Evolutionary conservation across 2,329 filamentous ascomycete species (phyloP).

Genomic region (Amauroascus verrucosus): DNA sequence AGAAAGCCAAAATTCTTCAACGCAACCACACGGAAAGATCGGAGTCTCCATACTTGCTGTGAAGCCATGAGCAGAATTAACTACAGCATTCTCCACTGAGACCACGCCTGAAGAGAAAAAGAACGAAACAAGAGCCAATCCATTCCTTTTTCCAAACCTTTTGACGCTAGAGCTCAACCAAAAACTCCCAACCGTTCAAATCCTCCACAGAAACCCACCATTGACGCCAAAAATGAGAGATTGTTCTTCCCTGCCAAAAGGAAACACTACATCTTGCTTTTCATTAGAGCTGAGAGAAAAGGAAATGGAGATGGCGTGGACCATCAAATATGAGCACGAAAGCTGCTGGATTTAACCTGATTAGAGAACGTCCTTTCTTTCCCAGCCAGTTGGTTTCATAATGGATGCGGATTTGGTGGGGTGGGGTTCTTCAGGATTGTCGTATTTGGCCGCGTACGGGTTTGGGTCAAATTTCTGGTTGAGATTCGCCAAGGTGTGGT

Average conservation of each 20-base stretch:
- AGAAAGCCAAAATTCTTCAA: too few species aligned
- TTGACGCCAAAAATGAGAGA: background rate
- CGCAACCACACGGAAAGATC: too few species aligned
- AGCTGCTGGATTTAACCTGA: background rate
- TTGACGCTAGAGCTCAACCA: background rate
- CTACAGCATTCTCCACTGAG: background rate
- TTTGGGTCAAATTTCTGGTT: conserved; percentile 81
- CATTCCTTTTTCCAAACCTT: background rate
- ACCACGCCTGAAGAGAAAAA: background rate
- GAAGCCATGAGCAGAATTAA: background rate
- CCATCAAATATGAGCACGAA: background rate
- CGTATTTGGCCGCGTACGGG: conserved; percentile 78
- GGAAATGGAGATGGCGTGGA: background rate
- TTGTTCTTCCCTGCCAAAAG: background rate
- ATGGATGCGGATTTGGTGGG: conserved; percentile 58
- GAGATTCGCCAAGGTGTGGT: conserved; percentile 86
- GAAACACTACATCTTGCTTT: background rate
- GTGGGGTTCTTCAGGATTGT: conserved; percentile 55
- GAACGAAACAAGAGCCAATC: background rate
- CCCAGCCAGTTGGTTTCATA: conserved; percentile 64
- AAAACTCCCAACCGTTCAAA: background rate
- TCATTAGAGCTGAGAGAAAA: background rate
- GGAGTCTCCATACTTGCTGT: too few species aligned
- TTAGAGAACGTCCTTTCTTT: conserved; percentile 65
- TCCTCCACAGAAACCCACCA: background rate